Evolutionary conservation across 352 stramenopile species (phyloP), one percentile per base, ranked within the genome.

Genomic region (Phytophthora ohioensis): DNA sequence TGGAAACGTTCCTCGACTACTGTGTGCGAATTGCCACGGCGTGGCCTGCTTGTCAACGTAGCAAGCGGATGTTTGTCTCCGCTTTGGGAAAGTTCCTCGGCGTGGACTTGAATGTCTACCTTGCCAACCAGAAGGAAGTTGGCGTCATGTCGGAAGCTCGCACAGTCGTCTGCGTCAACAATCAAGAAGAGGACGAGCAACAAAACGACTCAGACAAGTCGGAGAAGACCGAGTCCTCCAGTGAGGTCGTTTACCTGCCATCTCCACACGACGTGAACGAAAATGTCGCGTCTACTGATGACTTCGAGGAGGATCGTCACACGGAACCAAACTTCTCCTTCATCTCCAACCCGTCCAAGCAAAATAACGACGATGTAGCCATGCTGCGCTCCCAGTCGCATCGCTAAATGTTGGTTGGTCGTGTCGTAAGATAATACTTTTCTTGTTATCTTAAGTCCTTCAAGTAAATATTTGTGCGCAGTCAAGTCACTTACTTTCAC

Each of bases 21-120:
- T 86, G 72, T 35, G 48, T 84, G 5, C 69, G 58, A 3, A 54
- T 84, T 31, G 59, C 85, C 30, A 71, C 74, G 3, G 58, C 76
- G 36, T 90, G 79, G 84, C 46, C 69, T 10, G 79, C 82, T 21
- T 92, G 84, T 34, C 68, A 73, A 12, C 82, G 82, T n/a, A 82
- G 79, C 49, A 74, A 80, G 45, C 65, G 75, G 64, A 52, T 84
- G 58, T 83, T 83, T 53, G 60, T 63, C 4, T 36, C 67, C 32
- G 63, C 79, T 4, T 36, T 92, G 49, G 79, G 84, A 43, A 80
- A 81, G 61, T 92, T 92, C 49, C 55, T 91, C 3, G 78, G 74
- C 38, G 64, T 87, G n/a, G 79, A 92, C 30, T 51, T 91, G 36
- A 76, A 45, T 3, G 57, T 61, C 1, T 57, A 52, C 42, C 38